Percentiles rank a stretch among this genome's conserved stretches.
Conservation (phyloP, 306 rosid genomes). For the Fagus crenata region DNA sequence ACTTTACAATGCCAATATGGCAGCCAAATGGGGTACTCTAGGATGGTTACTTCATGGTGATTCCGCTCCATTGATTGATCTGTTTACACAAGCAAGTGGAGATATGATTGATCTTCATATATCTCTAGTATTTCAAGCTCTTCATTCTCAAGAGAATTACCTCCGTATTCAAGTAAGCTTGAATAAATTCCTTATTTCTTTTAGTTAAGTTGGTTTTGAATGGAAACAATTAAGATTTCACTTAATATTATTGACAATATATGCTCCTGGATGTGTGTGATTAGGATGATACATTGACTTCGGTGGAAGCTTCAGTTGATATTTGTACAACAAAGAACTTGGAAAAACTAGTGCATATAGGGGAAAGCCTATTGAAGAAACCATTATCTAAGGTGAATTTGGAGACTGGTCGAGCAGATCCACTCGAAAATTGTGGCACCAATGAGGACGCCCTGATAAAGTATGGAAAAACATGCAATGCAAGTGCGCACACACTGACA, state of each 20-base stretch:
- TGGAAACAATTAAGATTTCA: too few relatives aligned
- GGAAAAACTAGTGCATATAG: conserved; percentile 28
- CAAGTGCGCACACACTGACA: background rate
- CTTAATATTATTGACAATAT: too few relatives aligned
- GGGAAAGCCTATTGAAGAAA: conserved; percentile 43
- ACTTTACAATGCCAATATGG: conserved; percentile 21
- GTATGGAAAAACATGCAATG: conserved; percentile 7
- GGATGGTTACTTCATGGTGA: conserved; percentile 29
- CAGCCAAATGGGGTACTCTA: conserved; percentile 41
- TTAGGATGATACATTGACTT: conserved; percentile 42
- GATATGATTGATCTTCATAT: conserved; percentile 34
- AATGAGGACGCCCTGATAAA: conserved; percentile 45
- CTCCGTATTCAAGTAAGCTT: conserved; percentile 28
- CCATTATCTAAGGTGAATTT: conserved; percentile 31
- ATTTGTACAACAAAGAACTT: conserved; percentile 37
- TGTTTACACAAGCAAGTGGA: conserved; percentile 32
- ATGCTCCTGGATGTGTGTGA: background rate
- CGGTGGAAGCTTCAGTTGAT: conserved; percentile 34
- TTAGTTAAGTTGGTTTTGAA: background rate
- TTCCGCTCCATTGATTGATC: conserved; percentile 26
- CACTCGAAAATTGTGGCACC: conserved; percentile 23
- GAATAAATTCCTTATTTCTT: background rate
- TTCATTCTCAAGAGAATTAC: conserved; percentile 22
- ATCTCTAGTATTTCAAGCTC: conserved; percentile 32
- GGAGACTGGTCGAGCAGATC: conserved; percentile 26